A percentile compares a stretch with the other conserved stretches of the same genome.
phyloP scores from a whole-genome alignment of 73 alveolate genomes.

The Tetrahymena elliotti region DNA sequence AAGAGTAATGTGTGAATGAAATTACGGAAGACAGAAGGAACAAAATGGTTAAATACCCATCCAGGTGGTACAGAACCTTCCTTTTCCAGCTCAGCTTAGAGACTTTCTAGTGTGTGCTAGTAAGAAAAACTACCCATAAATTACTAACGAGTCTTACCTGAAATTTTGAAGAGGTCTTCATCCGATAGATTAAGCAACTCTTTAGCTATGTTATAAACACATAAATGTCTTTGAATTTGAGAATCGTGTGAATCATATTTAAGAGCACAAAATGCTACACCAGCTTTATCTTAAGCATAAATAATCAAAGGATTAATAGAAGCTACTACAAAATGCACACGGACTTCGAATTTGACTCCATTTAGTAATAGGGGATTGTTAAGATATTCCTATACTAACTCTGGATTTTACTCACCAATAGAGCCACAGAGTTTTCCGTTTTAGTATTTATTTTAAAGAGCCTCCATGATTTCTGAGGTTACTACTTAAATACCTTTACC shows the following conservation, averaged over 20 bases:
- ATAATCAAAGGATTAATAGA: conserved; percentile 18
- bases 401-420: background rate
- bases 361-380: conserved; percentile 5
- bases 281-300: conserved; percentile 22
- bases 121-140: background rate
- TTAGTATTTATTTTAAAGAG: background rate
- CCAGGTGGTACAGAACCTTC: background rate
- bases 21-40: conserved; percentile 15
- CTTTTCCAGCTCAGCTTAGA: background rate
- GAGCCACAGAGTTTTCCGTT: conserved; percentile 16
- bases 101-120: conserved; percentile 13
- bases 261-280: conserved; percentile 9
- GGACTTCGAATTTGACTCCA: conserved; percentile 15
- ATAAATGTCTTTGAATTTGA: background rate
- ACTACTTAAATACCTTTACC: conserved; percentile 23
- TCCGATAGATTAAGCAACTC: background rate
- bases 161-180: background rate
- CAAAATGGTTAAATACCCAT: conserved; percentile 13
- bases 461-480: background rate
- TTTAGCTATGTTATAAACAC: conserved; percentile 22
- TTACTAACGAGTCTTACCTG: conserved; percentile 8
- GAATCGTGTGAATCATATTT: background rate
- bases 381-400: conserved; percentile 6
- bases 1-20: conserved; percentile 1
- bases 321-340: conserved; percentile 24